These are phyloP conservation scores for Chenopodium quinoa DNA, from an alignment of 148 eudicot species.

Conservation along the genomic window DNA sequence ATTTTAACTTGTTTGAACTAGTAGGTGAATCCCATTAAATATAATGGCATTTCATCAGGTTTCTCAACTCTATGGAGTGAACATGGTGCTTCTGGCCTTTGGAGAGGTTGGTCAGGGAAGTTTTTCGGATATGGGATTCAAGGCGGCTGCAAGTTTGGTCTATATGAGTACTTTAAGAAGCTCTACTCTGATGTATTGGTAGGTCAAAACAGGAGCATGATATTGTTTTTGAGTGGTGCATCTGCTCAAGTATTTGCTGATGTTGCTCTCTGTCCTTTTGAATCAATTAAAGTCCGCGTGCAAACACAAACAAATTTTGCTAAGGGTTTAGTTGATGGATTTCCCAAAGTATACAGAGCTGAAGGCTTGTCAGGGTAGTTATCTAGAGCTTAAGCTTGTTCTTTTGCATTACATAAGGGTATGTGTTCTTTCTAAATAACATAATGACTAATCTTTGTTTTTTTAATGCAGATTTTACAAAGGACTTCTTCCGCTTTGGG, in stretches of 20 bases:
- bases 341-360: slow-evolving; percentile 74
- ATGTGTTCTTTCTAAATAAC: not conserved
- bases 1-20: slow-evolving; percentile 4
- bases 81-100: slow-evolving; percentile 73
- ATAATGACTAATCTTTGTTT: slow-evolving; percentile 19
- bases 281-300: slow-evolving; percentile 91
- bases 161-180: slow-evolving; percentile 90
- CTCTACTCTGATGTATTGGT: slow-evolving; percentile 62
- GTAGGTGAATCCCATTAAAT: slow-evolving; percentile 80
- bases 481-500: slow-evolving; percentile 91
- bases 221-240: slow-evolving; percentile 83
- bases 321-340: slow-evolving; percentile 84
- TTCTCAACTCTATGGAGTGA: slow-evolving; percentile 70
- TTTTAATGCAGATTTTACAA: slow-evolving; percentile 68
- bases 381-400: not conserved
- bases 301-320: slow-evolving; percentile 74
- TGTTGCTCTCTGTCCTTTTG: slow-evolving; percentile 88
- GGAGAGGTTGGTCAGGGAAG: slow-evolving; percentile 99
- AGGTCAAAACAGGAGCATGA: slow-evolving; percentile 61
- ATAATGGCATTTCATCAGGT: slow-evolving; percentile 57
- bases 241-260: slow-evolving; percentile 96
- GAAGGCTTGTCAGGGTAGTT: slow-evolving; percentile 78
- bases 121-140: slow-evolving; percentile 91
- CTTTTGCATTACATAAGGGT: not conserved
- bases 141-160: slow-evolving; percentile 88